Conservation (phyloP, 2,329 filamentous ascomycete species). For the Aureobasidium sp. region DNA sequence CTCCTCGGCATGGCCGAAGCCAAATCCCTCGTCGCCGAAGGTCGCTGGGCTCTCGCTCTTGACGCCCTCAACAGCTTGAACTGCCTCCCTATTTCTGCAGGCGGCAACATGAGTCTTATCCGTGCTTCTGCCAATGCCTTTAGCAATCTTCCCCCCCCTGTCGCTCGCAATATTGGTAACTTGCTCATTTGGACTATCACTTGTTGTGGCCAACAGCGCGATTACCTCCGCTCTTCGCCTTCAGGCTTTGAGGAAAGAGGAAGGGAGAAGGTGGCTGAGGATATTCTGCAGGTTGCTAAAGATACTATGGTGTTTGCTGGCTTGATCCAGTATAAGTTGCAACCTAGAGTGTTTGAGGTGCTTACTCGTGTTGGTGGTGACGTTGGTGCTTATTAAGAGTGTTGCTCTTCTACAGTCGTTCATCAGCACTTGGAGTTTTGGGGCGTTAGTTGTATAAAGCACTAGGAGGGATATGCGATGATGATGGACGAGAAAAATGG, state of each 20-base stretch:
- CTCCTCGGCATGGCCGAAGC: constrained; percentile 54
- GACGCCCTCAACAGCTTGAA: constrained; percentile 44
- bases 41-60: constrained; percentile 52
- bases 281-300: constrained; percentile 70
- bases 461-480: not conserved
- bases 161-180: constrained; percentile 83
- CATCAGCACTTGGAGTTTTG: not conserved
- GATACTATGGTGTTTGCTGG: constrained; percentile 93
- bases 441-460: not conserved
- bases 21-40: constrained; percentile 50
- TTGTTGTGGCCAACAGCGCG: constrained; percentile 72
- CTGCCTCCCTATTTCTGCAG: constrained; percentile 70
- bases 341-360: constrained; percentile 78
- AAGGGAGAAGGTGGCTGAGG: constrained; percentile 50
- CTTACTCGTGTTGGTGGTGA: constrained; percentile 55
- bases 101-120: constrained; percentile 68
- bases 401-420: not conserved
- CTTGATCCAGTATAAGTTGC: constrained; percentile 83
- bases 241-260: constrained; percentile 11
- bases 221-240: constrained; percentile 42
- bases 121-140: constrained; percentile 76
- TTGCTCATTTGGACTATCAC: constrained; percentile 89
- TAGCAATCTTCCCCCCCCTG: constrained; percentile 64
- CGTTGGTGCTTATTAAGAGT: constrained; percentile 26
- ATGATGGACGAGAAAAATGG: not conserved